Evolutionary conservation across 2,329 filamentous ascomycete genomes (phyloP), one percentile per base, ranked within the genome.

Genomic region (Cladosporium sp.): DNA sequence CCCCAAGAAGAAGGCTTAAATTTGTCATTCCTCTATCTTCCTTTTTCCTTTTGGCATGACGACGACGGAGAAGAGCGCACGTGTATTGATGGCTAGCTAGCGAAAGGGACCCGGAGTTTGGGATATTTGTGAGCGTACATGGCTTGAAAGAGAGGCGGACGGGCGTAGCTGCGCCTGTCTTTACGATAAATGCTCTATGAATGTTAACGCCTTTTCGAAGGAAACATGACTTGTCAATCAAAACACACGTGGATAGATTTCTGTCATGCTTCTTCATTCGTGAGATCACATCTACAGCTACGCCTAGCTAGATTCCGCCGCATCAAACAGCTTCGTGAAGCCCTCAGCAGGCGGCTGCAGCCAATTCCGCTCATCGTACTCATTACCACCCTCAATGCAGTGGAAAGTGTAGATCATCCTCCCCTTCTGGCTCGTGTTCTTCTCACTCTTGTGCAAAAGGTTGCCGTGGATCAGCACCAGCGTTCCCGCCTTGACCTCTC

Each of bases 361-460:
- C 95, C 95, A 98, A 79, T 99, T 99, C 79, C 85, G 85, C 79
- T 86, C 85, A 79, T 98, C 95, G 78, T 98, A 99, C 64, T 81
- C 82, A 52, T 88, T 82, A 24, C 90, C 86, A 0, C 90, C 91
- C 80, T 98, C 95, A 74, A 98, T 98, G 66, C 96, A 87, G 81
- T 99, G 95, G 78, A 98, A 99, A 0, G 95, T 98, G 79, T 98
- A 99, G 64, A 97, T 97, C 76, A 95, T 96, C 71, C 94, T 85
- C 26, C 93, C 93, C 83, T 92, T 94, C 70, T 85, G 80, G 77
- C 93, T 96, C 65, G 87, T 85, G 77, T 99, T 99, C 84, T 86
- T 92, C 86, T 97, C 93, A 77, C 93, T 97, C 87, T 96, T 96
- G 80, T 99, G 95, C 81, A 98, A 77, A 72, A 97, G 80, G 78